Conservation (phyloP, 1,139 yeast species). For the Magnusiomyces ingens region DNA sequence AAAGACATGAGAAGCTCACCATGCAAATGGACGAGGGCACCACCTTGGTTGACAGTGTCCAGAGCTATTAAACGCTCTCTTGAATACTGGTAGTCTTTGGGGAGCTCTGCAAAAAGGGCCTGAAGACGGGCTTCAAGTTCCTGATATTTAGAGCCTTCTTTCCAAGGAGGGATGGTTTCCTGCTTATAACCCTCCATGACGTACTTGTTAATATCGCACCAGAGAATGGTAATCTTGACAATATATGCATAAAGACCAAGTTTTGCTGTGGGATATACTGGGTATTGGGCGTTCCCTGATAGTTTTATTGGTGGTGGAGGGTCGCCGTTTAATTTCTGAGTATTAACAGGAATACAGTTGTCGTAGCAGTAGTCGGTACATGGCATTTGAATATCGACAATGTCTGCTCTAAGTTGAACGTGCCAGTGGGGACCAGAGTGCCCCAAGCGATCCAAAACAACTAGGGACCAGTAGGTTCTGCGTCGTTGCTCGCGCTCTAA, state of each 20-base stretch:
- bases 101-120: constrained; percentile 17
- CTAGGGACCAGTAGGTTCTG: constrained; percentile 35
- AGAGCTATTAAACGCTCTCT: constrained; percentile 20
- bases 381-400: constrained; percentile 29
- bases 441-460: constrained; percentile 33
- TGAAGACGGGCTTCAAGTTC: constrained; percentile 15
- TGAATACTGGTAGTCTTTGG: constrained; percentile 23
- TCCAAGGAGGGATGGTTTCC: constrained; percentile 24
- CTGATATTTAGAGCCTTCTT: constrained; percentile 18
- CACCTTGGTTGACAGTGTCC: constrained; percentile 21
- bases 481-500: constrained; percentile 33
- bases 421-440: constrained; percentile 34
- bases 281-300: constrained; percentile 9
- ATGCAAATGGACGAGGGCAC: constrained; percentile 27
- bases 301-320: constrained; percentile 11
- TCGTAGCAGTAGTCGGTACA: constrained; percentile 29
- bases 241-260: constrained; percentile 28
- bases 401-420: constrained; percentile 25
- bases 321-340: constrained; percentile 24
- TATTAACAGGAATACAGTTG: constrained; percentile 26
- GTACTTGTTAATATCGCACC: constrained; percentile 32
- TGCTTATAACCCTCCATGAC: constrained; percentile 19
- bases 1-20: constrained; percentile 22
- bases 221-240: constrained; percentile 27
- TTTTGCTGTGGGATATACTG: constrained; percentile 9